Base-by-base conservation (phyloP, 1,284 basidiomycete genomes). In the Ustilago curta region DNA sequence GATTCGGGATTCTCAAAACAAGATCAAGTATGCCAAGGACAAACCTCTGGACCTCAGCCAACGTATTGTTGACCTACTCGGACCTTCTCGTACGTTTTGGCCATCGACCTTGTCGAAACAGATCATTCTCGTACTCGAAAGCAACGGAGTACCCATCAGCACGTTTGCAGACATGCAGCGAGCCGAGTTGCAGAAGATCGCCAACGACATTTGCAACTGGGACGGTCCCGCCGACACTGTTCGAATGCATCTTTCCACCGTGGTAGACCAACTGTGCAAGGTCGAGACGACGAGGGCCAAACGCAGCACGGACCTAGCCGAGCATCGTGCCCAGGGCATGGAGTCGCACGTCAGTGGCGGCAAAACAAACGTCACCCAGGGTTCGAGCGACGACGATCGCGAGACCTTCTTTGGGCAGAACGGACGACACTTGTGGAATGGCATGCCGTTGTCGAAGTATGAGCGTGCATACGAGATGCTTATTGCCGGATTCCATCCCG, bases 381-480 rank as follows among this genome's bases (percentile, higher is more conserved):
- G 25, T 5, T 35, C 62, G 12, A 66, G 52, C 14, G 55, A 48
- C 44, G 62, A 74, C 39, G 68, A 70, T 25, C 54, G 62, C 27
- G 68, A 59, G 14, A 23, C 63, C 18, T 67, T 67, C 21, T 70
- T 55, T 16, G 57, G 70, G 14, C 57, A 59, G 18, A 43, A 71
- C 19, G 68, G 61, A 19, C 43, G 59, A 9, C 81, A 83, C 31
- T 44, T 69, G 6, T 55, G 70, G 23, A 77, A 62, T 1, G 74
- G 70, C 0, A 76, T 67, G 44, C 83, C 83, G 2, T 44, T 72
- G 12, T 64, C 53, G 3, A 72, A 76, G n/a, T 52, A 69, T 1
- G 78, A 82, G 44, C 66, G 77, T 11, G 77, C 80, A 9, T 68
- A 76, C 44, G 78, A 81, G 39, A 73, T 84, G 75, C 71, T 83